Percentiles rank a stretch among this genome's conserved stretches.
These are phyloP conservation scores for Saccharum hybrid DNA, from an alignment of 202 grass and related monocot species.

Conservation along the genomic window DNA sequence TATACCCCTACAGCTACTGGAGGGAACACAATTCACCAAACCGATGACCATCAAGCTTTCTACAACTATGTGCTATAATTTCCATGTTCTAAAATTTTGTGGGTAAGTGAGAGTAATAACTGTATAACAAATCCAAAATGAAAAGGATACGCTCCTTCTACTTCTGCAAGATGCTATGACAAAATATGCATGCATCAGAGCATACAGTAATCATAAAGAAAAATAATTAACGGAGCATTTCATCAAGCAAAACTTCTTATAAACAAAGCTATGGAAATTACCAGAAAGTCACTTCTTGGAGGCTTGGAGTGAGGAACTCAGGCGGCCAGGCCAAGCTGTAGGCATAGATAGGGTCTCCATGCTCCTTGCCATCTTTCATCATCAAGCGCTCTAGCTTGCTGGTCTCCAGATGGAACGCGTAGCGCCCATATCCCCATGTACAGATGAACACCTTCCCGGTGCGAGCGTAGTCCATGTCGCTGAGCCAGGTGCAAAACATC, in stretches of 20 bases:
- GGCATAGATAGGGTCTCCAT: background rate
- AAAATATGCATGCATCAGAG: background rate
- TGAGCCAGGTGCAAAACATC: slow-evolving; percentile 4
- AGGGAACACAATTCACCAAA: background rate
- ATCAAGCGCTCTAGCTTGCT: background rate
- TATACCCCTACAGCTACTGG: background rate
- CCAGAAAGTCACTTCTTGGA: background rate
- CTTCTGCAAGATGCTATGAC: background rate
- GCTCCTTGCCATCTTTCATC: background rate
- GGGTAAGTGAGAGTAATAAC: background rate
- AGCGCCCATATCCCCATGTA: background rate
- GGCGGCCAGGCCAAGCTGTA: slow-evolving; percentile 24
- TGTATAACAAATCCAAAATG: background rate
- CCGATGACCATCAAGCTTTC: background rate
- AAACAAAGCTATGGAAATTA: background rate
- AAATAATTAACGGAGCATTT: background rate
- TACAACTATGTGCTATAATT: background rate
- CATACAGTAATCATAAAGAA: background rate
- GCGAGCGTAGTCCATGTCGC: slow-evolving; percentile 16
- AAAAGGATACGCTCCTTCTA: background rate
- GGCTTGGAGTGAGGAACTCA: background rate
- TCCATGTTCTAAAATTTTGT: background rate
- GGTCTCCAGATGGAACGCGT: background rate
- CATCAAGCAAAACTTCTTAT: background rate
- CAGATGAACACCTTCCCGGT: slow-evolving; percentile 40